Evolutionary conservation across 371 early-diverging fungal genomes (phyloP).

Genomic region (Rhizopus sp.): DNA sequence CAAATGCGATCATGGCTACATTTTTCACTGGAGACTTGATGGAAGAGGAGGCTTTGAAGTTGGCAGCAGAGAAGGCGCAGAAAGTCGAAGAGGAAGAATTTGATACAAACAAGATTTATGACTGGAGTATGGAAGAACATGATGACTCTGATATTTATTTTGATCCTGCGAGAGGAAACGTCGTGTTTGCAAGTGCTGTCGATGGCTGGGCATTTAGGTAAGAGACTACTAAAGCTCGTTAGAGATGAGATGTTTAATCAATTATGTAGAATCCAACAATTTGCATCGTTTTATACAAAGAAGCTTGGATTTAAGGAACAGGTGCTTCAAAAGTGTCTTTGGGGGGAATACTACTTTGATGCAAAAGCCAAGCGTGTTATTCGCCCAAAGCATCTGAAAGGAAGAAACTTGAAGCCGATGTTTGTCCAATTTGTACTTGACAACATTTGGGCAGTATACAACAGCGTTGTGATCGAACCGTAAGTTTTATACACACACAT

Average conservation of each 20-base stretch:
- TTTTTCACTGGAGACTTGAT: constrained; percentile 89
- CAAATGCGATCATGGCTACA: constrained; percentile 93
- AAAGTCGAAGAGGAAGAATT: constrained; percentile 45
- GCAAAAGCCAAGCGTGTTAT: constrained; percentile 91
- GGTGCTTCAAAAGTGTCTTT: constrained; percentile 75
- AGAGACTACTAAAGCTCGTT: background rate
- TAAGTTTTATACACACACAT: constrained; percentile 34
- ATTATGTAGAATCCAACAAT: constrained; percentile 74
- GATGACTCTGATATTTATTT: constrained; percentile 95
- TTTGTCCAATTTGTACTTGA: constrained; percentile 96
- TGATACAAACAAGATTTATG: constrained; percentile 48
- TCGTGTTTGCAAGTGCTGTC: constrained; percentile 92
- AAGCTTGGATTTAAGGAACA: constrained; percentile 88
- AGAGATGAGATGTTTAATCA: background rate
- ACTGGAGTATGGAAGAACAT: constrained; percentile 86
- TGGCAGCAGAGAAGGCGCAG: constrained; percentile 51
- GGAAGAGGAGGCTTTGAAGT: constrained; percentile 80
- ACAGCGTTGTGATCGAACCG: constrained; percentile 74
- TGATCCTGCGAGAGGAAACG: constrained; percentile 93
- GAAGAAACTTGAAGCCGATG: constrained; percentile 84
- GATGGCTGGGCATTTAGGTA: constrained; percentile 99
- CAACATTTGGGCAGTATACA: constrained; percentile 96
- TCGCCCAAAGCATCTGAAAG: constrained; percentile 81
- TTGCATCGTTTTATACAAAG: constrained; percentile 87
- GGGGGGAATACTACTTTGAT: constrained; percentile 98